Conservation (phyloP, 108 stramenopile genomes). For the Aurantiochytrium sp. region DNA sequence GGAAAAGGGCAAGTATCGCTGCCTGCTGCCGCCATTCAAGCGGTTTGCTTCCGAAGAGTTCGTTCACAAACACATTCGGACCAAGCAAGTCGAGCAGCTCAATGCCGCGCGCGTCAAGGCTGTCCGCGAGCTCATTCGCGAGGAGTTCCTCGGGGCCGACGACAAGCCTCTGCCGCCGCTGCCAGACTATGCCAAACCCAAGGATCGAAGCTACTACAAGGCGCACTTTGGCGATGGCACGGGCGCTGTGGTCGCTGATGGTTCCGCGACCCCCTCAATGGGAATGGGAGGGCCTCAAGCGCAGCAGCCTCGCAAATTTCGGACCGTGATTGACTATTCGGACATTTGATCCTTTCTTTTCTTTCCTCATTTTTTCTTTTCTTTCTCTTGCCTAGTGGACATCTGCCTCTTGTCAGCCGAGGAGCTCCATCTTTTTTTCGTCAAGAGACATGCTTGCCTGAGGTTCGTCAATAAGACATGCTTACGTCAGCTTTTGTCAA, state of each 20-base stretch:
- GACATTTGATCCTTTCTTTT: neutral
- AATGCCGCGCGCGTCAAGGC: neutral
- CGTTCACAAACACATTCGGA: conserved; percentile 8
- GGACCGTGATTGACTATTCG: conserved; percentile 13
- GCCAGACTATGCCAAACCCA: neutral
- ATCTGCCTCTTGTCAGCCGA: neutral
- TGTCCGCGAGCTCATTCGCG: neutral
- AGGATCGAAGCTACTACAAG: neutral
- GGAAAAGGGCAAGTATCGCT: neutral
- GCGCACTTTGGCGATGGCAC: neutral
- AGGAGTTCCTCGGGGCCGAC: neutral
- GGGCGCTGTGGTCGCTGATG: too few relatives aligned
- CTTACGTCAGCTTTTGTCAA: too few relatives aligned
- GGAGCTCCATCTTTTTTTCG: too few relatives aligned
- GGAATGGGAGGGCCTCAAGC: too few relatives aligned
- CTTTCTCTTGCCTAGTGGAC: neutral
- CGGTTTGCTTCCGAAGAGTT: neutral
- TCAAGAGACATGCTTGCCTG: too few relatives aligned
- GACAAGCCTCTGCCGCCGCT: conserved; percentile 3
- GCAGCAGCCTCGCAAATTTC: neutral
- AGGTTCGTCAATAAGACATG: too few relatives aligned
- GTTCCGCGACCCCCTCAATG: too few relatives aligned
- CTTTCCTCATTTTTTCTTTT: neutral
- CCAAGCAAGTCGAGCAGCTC: neutral
- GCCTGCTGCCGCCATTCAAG: neutral